Conservation (phyloP, 2,329 filamentous ascomycete genomes). For the Penicillium brasilianum region DNA sequence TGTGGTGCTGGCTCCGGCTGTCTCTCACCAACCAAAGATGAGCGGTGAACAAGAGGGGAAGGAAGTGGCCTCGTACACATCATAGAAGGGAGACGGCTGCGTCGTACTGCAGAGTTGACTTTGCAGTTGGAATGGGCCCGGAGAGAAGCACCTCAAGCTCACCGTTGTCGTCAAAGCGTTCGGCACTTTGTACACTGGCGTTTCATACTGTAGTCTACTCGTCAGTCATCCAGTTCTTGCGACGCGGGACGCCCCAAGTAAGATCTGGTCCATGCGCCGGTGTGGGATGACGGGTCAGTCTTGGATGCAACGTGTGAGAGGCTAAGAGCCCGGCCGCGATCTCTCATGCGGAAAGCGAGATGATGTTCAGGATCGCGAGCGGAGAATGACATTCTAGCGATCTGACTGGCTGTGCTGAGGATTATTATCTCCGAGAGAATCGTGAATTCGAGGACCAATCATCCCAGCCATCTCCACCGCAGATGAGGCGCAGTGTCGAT, state of each 20-base stretch:
- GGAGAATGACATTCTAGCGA: background rate
- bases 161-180: constrained; percentile 12
- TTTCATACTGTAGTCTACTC: background rate
- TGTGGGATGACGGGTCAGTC: background rate
- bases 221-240: background rate
- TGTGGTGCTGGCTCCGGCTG: background rate
- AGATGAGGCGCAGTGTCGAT: constrained; percentile 37
- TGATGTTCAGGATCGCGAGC: background rate
- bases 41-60: constrained; percentile 2
- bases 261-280: constrained; percentile 14
- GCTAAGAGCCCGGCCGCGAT: background rate
- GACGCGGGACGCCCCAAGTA: background rate
- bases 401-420: constrained; percentile 17
- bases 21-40: background rate
- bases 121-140: constrained; percentile 8
- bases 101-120: constrained; percentile 21
- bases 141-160: too few species aligned
- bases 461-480: constrained; percentile 31
- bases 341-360: background rate
- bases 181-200: background rate
- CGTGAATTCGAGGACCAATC: constrained; percentile 41
- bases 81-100: background rate
- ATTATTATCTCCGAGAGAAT: constrained; percentile 14
- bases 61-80: background rate
- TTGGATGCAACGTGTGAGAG: constrained; percentile 19